Conservation (phyloP, 345 rosid genomes). For the Erodium maritimum region DNA sequence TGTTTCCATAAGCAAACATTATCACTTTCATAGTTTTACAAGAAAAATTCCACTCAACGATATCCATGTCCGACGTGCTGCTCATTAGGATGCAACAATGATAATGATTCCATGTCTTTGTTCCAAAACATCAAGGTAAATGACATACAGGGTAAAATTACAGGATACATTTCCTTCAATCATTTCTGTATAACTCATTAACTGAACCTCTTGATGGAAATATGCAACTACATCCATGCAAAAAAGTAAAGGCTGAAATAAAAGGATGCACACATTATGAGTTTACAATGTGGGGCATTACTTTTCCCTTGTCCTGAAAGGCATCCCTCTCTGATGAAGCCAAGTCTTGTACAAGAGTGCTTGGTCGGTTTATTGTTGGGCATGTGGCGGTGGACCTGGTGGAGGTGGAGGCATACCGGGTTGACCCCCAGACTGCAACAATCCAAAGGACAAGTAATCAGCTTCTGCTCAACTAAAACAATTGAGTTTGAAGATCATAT, state of each 20-base stretch:
- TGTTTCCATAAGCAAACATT: no score
- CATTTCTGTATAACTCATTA: not conserved
- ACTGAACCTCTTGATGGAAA: not conserved
- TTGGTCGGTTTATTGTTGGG: slow-evolving; percentile 23
- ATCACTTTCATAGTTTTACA: not conserved
- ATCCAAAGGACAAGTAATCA: slow-evolving; percentile 1
- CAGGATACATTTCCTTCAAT: not conserved
- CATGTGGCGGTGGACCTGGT: slow-evolving; percentile 50
- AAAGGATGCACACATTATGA: no score
- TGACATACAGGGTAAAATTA: not conserved
- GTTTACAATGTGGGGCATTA: no score
- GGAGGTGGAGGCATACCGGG: slow-evolving; percentile 43
- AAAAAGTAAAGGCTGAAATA: not conserved
- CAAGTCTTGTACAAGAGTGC: slow-evolving; percentile 1
- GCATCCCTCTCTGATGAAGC: not conserved
- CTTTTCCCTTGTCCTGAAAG: no score
- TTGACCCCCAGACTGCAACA: slow-evolving; percentile 46
- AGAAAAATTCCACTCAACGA: not conserved
- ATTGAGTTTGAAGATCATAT: not conserved
- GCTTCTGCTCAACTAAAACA: not conserved
- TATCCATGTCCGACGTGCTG: not conserved
- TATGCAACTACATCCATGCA: not conserved
- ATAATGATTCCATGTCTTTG: no score
- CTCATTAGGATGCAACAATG: no score
- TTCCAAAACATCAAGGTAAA: no score